These are phyloP conservation scores for Leptographium lundbergii DNA, from an alignment of 2,329 filamentous ascomycete species.

Conservation along the genomic window DNA sequence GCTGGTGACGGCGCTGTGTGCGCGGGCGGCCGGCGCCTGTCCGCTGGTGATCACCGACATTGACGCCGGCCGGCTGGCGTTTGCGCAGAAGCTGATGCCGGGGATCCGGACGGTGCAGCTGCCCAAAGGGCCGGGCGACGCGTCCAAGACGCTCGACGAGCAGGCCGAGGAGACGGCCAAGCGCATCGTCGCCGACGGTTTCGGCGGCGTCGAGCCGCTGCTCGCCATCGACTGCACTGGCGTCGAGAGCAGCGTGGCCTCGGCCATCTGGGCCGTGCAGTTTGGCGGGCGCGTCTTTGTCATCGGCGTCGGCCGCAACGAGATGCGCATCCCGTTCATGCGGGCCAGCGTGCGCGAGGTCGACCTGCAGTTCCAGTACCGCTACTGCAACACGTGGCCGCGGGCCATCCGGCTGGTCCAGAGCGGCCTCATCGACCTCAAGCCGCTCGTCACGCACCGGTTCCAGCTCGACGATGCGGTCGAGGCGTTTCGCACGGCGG, in stretches of 20 bases:
- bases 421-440: constrained; percentile 71
- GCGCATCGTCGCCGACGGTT: constrained; percentile 50
- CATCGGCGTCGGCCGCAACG: constrained; percentile 87
- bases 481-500: constrained; percentile 79
- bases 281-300: constrained; percentile 97
- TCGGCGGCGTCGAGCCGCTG: constrained; percentile 69
- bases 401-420: constrained; percentile 78
- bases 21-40: constrained; percentile 73
- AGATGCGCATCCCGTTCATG: constrained; percentile 96
- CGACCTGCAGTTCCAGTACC: constrained; percentile 92
- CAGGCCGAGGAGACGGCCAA: constrained; percentile 59
- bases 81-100: constrained; percentile 74
- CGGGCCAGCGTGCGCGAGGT: constrained; percentile 79
- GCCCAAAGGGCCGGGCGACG: constrained; percentile 20
- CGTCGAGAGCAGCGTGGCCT: constrained; percentile 75
- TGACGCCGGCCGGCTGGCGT: constrained; percentile 69
- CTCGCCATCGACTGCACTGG: constrained; percentile 88
- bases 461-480: constrained; percentile 77
- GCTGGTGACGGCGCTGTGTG: constrained; percentile 75
- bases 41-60: constrained; percentile 93
- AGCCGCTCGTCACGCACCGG: constrained; percentile 75
- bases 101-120: constrained; percentile 72
- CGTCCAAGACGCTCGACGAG: constrained; percentile 23
- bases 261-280: constrained; percentile 80
- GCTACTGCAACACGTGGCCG: constrained; percentile 94